Evolutionary conservation across 768 basidiomycete species (phyloP).

Genomic region (Suillus subluteus): DNA sequence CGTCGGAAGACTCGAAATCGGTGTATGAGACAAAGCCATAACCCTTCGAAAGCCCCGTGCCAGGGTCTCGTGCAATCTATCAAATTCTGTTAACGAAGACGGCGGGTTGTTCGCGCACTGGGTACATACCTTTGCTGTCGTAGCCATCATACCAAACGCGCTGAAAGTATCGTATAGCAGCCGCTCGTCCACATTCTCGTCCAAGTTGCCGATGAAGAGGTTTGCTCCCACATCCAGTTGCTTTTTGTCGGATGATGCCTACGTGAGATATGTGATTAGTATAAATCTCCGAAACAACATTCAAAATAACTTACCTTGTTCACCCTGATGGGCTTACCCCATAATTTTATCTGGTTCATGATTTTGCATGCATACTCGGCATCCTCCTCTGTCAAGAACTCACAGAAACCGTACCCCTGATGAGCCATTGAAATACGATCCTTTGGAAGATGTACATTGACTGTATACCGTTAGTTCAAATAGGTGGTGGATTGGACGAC

Average conservation of each 20-base stretch:
- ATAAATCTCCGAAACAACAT: background rate
- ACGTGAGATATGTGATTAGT: constrained; percentile 15
- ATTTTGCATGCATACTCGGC: constrained; percentile 99
- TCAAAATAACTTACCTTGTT: constrained; percentile 79
- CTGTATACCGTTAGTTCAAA: constrained; percentile 42
- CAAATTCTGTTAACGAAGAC: constrained; percentile 8
- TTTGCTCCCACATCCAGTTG: constrained; percentile 98
- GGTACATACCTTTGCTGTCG: constrained; percentile 73
- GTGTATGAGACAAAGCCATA: constrained; percentile 98
- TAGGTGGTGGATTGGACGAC: background rate
- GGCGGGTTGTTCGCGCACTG: background rate
- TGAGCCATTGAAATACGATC: constrained; percentile 98
- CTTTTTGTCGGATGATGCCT: constrained; percentile 98
- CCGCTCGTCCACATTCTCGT: constrained; percentile 93
- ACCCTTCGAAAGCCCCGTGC: constrained; percentile 86
- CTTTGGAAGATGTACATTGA: constrained; percentile 97
- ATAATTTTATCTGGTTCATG: constrained; percentile 99
- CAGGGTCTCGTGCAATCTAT: constrained; percentile 91
- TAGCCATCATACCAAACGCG: constrained; percentile 92
- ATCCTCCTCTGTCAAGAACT: constrained; percentile 98
- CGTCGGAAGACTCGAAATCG: constrained; percentile 96
- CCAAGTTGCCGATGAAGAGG: constrained; percentile 93
- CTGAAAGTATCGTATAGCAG: constrained; percentile 94
- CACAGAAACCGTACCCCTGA: constrained; percentile 99
- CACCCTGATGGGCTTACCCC: constrained; percentile 97